A percentile compares a stretch with the other conserved stretches of the same genome.
Evolutionary conservation across 2,329 filamentous ascomycete species (phyloP).

Genomic region (Ophiostoma ips): DNA sequence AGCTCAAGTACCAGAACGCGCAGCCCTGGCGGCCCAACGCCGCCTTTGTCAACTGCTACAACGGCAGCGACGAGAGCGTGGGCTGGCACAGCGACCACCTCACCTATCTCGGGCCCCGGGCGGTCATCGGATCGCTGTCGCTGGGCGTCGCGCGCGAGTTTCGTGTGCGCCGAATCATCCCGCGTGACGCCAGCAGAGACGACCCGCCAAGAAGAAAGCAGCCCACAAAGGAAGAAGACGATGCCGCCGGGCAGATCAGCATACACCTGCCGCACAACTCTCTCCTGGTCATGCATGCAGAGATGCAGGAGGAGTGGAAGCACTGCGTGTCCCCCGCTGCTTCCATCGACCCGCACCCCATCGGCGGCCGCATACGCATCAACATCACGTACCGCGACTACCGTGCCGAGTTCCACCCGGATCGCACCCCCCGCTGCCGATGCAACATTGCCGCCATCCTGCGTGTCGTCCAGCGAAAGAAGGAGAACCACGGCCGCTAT

Average conservation of each 20-base stretch:
- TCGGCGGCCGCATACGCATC: slow-evolving; percentile 67
- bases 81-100: slow-evolving; percentile 89
- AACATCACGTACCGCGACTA: slow-evolving; percentile 94
- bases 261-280: slow-evolving; percentile 94
- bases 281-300: slow-evolving; percentile 86
- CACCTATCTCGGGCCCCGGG: slow-evolving; percentile 79
- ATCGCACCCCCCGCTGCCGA: slow-evolving; percentile 60
- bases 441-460: slow-evolving; percentile 58
- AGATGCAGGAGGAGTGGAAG: slow-evolving; percentile 97
- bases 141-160: slow-evolving; percentile 91
- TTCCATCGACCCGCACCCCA: slow-evolving; percentile 70
- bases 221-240: too few species aligned
- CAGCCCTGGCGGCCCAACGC: slow-evolving; percentile 70
- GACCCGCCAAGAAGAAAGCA: slow-evolving; percentile 20
- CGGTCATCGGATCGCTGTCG: slow-evolving; percentile 80
- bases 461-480: slow-evolving; percentile 66
- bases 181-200: slow-evolving; percentile 34
- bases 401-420: slow-evolving; percentile 60
- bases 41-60: slow-evolving; percentile 89
- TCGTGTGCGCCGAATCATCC: slow-evolving; percentile 63
- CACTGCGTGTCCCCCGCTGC: slow-evolving; percentile 65
- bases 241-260: slow-evolving; percentile 71
- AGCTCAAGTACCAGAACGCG: slow-evolving; percentile 65
- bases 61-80: slow-evolving; percentile 65
- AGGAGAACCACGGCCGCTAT: slow-evolving; percentile 58